phyloP scores from a whole-genome alignment of 345 rosid species.

The Aquilaria yunnanensis region DNA sequence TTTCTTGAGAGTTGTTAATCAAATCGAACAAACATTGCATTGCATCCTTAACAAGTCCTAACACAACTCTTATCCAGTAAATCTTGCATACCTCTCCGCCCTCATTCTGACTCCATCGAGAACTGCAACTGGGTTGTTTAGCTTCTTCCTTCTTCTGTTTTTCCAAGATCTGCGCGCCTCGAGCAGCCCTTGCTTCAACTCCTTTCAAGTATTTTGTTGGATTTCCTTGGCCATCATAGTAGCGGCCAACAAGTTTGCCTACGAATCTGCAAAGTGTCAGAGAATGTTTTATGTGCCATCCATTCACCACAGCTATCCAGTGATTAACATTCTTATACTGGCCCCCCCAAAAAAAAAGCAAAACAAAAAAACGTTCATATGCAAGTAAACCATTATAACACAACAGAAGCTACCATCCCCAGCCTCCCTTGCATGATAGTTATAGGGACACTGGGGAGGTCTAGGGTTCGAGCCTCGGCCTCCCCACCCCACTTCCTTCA shows the following conservation, averaged over 20 bases:
- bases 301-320: too few species aligned
- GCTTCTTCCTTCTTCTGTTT: constrained; percentile 91
- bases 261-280: constrained; percentile 39
- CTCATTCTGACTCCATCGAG: constrained; percentile 89
- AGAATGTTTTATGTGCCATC: too few species aligned
- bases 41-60: too few species aligned
- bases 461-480: too few species aligned
- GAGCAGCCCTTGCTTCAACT: constrained; percentile 85
- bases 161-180: constrained; percentile 90
- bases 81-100: constrained; percentile 68
- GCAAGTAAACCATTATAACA: too few species aligned
- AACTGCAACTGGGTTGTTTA: constrained; percentile 79
- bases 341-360: neutral
- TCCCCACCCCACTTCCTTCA: too few species aligned
- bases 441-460: too few species aligned
- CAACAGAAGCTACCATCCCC: too few species aligned
- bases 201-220: constrained; percentile 88
- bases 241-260: constrained; percentile 87
- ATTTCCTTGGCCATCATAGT: constrained; percentile 71
- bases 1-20: too few species aligned
- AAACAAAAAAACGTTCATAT: neutral
- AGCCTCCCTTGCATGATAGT: too few species aligned
- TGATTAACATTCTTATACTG: neutral
- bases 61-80: too few species aligned
- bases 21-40: too few species aligned